Base-by-base conservation (phyloP, 352 stramenopile species). In the Plasmopara muralis region DNA sequence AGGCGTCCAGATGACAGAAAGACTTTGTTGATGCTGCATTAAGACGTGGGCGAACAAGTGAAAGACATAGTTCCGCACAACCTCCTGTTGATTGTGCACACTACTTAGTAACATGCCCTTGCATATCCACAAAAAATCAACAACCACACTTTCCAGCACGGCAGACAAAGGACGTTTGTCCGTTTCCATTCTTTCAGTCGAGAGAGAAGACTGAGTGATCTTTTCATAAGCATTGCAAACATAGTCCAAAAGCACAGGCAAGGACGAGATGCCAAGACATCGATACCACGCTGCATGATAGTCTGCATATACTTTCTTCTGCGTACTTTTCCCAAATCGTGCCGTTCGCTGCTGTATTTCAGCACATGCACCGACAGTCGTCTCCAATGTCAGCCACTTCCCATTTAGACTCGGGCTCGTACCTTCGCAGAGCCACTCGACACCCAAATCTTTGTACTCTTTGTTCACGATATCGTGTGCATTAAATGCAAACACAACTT, bases 321-420 rank as follows among this genome's bases (percentile, higher is more conserved):
- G 41, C 0, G 87, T 82, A 20, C 53, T 72, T 37, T 84, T 87
- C 0, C 74, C 74, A 6, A 89, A 51, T 1, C 73, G 62, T 8
- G 77, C 78, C 38, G 85, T 85, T 5, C 79, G 77, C 38, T 92
- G 78, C 46, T 88, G 77, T 15, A 92, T 87, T 53, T 89, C 82
- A 12, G 78, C 72, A 9, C 74, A 89, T 2, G 65, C 47, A 0
- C 70, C 76, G 9, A 74, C 55, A 9, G 66, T 71, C 40, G 54
- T 74, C 50, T 92, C 82, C 15, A 92, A 42, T 0, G 66, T 60
- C 18, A 89, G 35, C 82, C 82, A 92, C 47, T 87, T 84, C 12
- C 71, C 77, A 9, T 68, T 76, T 0, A 47, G 43, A 9, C 65
- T 74, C 0, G 71, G 54, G 2, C 54, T 56, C 2, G 60, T 64